A percentile compares a stretch with the other conserved stretches of the same genome.
Evolutionary conservation across 768 basidiomycete genomes (phyloP).

Genomic region (Phallus indusiatus): DNA sequence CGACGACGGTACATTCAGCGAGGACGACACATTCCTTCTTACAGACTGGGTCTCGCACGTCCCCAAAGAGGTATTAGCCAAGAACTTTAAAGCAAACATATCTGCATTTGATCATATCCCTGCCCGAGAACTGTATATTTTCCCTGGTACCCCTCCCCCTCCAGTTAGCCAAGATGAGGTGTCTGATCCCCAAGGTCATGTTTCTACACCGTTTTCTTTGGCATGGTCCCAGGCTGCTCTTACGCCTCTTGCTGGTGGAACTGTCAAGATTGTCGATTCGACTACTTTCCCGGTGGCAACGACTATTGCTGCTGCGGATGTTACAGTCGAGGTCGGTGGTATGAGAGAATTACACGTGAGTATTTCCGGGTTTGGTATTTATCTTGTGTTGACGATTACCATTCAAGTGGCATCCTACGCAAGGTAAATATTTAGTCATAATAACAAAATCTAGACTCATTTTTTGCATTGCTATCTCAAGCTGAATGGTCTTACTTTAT

Average conservation of each 20-base stretch:
- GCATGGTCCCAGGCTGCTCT: conserved; percentile 38
- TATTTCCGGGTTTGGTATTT: not conserved
- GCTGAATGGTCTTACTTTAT: conserved; percentile 58
- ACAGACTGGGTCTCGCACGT: conserved; percentile 64
- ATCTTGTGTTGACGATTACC: conserved; percentile 6
- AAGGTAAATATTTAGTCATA: conserved; percentile 19
- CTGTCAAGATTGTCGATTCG: conserved; percentile 52
- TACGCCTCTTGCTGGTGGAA: conserved; percentile 40
- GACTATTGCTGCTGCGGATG: conserved; percentile 48
- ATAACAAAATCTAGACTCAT: not conserved
- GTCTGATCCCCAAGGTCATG: conserved; percentile 38
- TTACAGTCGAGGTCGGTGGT: conserved; percentile 49
- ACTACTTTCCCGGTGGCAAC: conserved; percentile 41
- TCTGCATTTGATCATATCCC: conserved; percentile 49
- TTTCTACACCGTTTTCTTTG: conserved; percentile 45
- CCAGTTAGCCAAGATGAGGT: conserved; percentile 32
- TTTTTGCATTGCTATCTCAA: not conserved
- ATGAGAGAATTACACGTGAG: conserved; percentile 45
- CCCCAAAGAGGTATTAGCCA: conserved; percentile 48
- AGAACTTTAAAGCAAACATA: conserved; percentile 46
- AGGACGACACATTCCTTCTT: conserved; percentile 50
- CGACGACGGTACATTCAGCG: conserved; percentile 37
- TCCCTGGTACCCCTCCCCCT: conserved; percentile 33
- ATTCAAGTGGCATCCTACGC: conserved; percentile 57
- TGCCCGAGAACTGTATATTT: conserved; percentile 44